Conservation (phyloP, 768 basidiomycete species). For the Macrolepiota albuminosa region DNA sequence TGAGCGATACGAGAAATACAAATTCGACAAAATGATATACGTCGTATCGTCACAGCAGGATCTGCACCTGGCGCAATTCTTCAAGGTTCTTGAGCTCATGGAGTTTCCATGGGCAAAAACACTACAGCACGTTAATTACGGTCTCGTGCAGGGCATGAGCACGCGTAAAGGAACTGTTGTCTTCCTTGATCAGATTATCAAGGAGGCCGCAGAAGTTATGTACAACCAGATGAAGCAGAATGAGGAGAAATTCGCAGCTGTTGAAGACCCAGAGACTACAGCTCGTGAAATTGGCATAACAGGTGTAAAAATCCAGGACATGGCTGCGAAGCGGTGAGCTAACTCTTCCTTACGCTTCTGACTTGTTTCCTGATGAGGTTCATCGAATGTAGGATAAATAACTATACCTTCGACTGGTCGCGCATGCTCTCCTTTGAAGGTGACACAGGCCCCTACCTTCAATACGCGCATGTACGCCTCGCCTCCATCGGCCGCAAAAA, state of each 20-base stretch:
- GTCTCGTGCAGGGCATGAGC: conserved; percentile 93
- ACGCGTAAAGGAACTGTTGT: conserved; percentile 91
- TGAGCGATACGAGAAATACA: conserved; percentile 89
- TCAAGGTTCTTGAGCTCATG: conserved; percentile 91
- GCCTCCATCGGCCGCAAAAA: conserved; percentile 91
- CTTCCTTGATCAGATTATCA: conserved; percentile 90
- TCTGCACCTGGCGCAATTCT: conserved; percentile 85
- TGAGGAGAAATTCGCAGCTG: conserved; percentile 83
- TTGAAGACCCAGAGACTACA: conserved; percentile 82
- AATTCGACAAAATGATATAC: conserved; percentile 87
- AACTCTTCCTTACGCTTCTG: conserved; percentile 3
- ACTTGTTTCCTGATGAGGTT: neutral
- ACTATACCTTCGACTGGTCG: conserved; percentile 93
- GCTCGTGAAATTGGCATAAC: conserved; percentile 87
- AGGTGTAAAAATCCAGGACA: conserved; percentile 97
- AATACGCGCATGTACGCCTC: conserved; percentile 94
- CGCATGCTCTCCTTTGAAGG: conserved; percentile 95
- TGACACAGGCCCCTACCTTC: conserved; percentile 93
- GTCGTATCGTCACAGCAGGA: conserved; percentile 87
- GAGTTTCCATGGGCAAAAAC: conserved; percentile 79
- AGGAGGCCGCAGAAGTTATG: conserved; percentile 86
- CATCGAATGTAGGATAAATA: conserved; percentile 68
- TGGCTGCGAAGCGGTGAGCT: conserved; percentile 84
- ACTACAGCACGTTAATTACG: conserved; percentile 88
- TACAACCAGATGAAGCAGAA: conserved; percentile 96